Percentiles rank a stretch among this genome's conserved stretches.
Conservation (phyloP, 495 filamentous ascomycete species). For the Penicillium robsamsonii region DNA sequence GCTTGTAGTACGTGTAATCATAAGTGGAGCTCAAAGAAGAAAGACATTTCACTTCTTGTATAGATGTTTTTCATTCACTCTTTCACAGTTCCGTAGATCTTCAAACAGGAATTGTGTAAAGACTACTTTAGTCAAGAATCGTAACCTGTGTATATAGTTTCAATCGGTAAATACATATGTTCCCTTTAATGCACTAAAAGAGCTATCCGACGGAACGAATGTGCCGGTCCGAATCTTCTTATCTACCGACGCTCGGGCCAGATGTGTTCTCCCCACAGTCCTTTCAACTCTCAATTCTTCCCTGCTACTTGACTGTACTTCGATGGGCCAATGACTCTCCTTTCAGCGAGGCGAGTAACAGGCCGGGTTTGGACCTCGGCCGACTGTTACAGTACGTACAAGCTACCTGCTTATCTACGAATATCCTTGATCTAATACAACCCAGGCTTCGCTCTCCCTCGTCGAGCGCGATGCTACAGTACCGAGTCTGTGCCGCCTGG, state of each 20-base stretch:
- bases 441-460: constrained; percentile 26
- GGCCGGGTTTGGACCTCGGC: constrained; percentile 42
- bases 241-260: constrained; percentile 35
- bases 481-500: constrained; percentile 18
- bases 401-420: constrained; percentile 22
- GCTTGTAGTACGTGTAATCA: background rate
- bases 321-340: constrained; percentile 45
- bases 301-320: constrained; percentile 15
- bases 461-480: constrained; percentile 20
- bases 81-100: background rate
- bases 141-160: background rate
- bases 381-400: constrained; percentile 36
- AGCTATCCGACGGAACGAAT: constrained; percentile 16
- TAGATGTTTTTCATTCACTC: background rate
- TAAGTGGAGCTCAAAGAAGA: background rate
- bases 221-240: constrained; percentile 22
- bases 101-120: background rate
- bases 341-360: constrained; percentile 43
- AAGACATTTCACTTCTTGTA: background rate
- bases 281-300: constrained; percentile 10
- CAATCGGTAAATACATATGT: background rate
- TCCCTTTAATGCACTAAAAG: background rate
- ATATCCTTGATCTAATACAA: constrained; percentile 10
- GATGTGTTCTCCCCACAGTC: constrained; percentile 15
- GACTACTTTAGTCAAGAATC: background rate